phyloP scores from a whole-genome alignment of 2,329 filamentous ascomycete genomes.

The Alternaria incomplexa region DNA sequence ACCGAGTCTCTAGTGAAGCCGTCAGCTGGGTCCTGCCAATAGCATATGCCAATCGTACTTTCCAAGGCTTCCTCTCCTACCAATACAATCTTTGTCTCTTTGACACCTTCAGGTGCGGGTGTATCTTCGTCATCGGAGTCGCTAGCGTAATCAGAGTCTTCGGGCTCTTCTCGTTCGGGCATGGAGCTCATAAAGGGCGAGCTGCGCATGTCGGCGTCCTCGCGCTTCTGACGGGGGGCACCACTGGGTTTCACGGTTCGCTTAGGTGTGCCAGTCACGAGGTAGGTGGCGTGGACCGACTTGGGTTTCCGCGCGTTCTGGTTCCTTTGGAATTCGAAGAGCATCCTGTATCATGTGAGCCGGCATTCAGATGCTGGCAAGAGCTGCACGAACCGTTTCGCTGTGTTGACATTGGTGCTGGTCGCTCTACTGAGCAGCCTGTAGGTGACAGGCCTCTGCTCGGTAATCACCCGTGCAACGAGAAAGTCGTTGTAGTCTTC shows the following conservation, averaged over 20 bases:
- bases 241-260: constrained; percentile 45
- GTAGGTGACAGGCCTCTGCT: constrained; percentile 82
- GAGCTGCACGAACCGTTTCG: constrained; percentile 74
- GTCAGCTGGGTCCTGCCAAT: constrained; percentile 14
- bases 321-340: constrained; percentile 80
- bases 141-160: constrained; percentile 29
- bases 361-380: background rate
- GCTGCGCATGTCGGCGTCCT: constrained; percentile 70
- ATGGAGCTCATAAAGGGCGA: constrained; percentile 72
- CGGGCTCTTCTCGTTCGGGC: constrained; percentile 53
- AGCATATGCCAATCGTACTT: constrained; percentile 53
- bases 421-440: constrained; percentile 81
- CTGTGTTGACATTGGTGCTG: constrained; percentile 82
- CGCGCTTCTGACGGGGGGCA: constrained; percentile 56
- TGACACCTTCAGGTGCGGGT: constrained; percentile 39
- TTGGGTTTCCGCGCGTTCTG: constrained; percentile 77
- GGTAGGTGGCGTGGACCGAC: constrained; percentile 89
- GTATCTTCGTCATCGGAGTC: constrained; percentile 52
- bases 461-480: constrained; percentile 75
- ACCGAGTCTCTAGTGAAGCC: constrained; percentile 63
- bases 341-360: constrained; percentile 66
- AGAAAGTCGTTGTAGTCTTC: constrained; percentile 73
- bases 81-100: constrained; percentile 67
- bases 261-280: constrained; percentile 74
- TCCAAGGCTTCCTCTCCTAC: constrained; percentile 75